These are phyloP conservation scores for Alternaria solani DNA, from an alignment of 2,329 filamentous ascomycete species.

Conservation along the genomic window DNA sequence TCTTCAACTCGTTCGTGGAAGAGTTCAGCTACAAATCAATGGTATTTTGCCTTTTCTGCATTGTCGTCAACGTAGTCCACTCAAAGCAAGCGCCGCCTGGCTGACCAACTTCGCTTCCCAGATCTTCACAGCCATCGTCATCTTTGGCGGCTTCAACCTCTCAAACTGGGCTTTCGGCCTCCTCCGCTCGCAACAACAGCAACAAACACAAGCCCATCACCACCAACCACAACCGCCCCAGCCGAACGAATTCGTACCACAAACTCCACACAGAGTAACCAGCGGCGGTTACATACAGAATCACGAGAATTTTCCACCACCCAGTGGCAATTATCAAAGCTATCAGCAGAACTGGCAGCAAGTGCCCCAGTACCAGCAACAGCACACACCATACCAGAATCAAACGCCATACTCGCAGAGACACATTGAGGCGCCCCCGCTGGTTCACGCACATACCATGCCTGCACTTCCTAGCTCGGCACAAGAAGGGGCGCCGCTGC, in stretches of 20 bases:
- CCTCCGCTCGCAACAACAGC: constrained; percentile 55
- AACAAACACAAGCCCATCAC: constrained; percentile 15
- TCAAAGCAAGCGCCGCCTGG: background rate
- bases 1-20: constrained; percentile 93
- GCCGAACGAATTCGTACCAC: constrained; percentile 36
- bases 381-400: constrained; percentile 31
- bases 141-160: constrained; percentile 63
- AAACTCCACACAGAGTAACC: constrained; percentile 41
- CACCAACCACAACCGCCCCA: constrained; percentile 17
- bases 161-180: constrained; percentile 68
- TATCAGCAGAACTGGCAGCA: constrained; percentile 29
- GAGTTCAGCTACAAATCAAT: constrained; percentile 86
- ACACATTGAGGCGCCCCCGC: constrained; percentile 30
- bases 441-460: constrained; percentile 40
- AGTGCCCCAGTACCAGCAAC: constrained; percentile 6
- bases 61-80: background rate
- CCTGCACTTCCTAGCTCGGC: constrained; percentile 31
- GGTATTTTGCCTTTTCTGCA: constrained; percentile 53
- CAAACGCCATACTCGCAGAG: constrained; percentile 17
- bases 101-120: constrained; percentile 35
- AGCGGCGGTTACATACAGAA: background rate
- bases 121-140: constrained; percentile 58
- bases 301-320: background rate
- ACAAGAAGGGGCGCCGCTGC: constrained; percentile 11
- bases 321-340: constrained; percentile 8